Base-by-base conservation (phyloP, 1,139 yeast species). In the Scheffersomyces lignicola region DNA sequence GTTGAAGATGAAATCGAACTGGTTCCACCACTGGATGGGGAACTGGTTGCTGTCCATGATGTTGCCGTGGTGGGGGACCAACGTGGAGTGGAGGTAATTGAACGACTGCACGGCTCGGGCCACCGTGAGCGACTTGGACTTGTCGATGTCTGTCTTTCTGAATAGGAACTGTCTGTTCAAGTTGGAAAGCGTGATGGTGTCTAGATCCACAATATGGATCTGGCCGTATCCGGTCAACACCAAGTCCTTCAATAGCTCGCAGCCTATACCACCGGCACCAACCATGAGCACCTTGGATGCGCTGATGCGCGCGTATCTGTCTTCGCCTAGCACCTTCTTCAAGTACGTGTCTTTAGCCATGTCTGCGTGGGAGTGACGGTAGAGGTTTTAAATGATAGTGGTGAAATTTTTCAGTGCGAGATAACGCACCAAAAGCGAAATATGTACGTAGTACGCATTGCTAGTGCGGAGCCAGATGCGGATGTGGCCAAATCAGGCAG, bases 231-330 rank as follows among this genome's bases (percentile, higher is more conserved):
- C 95, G 47, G 88, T 73, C 44, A 90, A 63, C 6, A 89, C 80
- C 35, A 94, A 68, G 53, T 94, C 87, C 55, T 94, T 94, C 40
- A 94, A 68, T 27, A 94, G 66, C 58, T 94, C 99, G 58, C 97
- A 94, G 4, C 99, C 99, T 45, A 94, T 90, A n/a, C 99, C 99
- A 18, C 99, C 99, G 1, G 98, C 97, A 3, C 99, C 98, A 1
- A 94, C 96, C 66, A 94, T 69, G 31, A 94, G 66, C 14, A 92
- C 89, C 42, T 73, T 80, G n/a, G 84, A 52, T 33, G 42, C 37
- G 20, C 65, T 61, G 15, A 78, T 45, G 25, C 59, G 44, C 1
- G 42, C 34, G 39, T 56, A 60, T 11, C 62, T 46, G 7, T 59
- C 65, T 0, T 52, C 55, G 2, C 82, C 82, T 31, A 76, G 63